These are phyloP conservation scores for Cercospora sojina DNA, from an alignment of 2,329 filamentous ascomycete genomes.

Conservation along the genomic window DNA sequence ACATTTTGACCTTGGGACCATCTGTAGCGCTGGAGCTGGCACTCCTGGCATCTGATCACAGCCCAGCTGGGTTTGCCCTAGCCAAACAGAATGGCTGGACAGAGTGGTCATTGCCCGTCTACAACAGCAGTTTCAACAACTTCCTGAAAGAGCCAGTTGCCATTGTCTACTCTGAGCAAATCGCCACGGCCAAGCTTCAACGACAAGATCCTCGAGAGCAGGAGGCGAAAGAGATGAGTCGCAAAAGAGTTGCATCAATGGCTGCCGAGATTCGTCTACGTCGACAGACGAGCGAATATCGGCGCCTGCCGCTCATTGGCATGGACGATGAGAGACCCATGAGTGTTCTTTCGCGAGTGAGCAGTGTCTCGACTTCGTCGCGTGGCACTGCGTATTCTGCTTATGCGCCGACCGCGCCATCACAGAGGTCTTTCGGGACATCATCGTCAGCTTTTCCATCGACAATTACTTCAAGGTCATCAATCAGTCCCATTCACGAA, in stretches of 20 bases:
- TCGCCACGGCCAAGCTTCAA: conserved; percentile 35
- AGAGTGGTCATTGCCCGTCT: conserved; percentile 53
- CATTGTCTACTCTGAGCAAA: conserved; percentile 58
- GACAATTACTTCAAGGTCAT: conserved; percentile 14
- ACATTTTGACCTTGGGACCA: conserved; percentile 60
- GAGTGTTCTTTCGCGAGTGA: conserved; percentile 33
- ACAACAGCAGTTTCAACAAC: conserved; percentile 49
- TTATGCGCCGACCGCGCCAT: background rate
- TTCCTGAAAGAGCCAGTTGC: conserved; percentile 63
- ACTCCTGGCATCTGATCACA: conserved; percentile 38
- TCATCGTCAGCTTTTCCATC: background rate
- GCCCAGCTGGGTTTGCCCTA: conserved; percentile 50
- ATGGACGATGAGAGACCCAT: conserved; percentile 40
- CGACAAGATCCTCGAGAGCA: conserved; percentile 39
- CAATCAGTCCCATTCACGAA: conserved; percentile 35
- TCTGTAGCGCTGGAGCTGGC: conserved; percentile 56
- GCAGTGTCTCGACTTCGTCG: conserved; percentile 17
- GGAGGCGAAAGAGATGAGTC: conserved; percentile 42
- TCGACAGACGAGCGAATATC: conserved; percentile 39
- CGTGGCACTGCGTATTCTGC: background rate
- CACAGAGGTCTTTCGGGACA: background rate
- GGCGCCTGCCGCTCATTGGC: conserved; percentile 41
- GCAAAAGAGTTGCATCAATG: conserved; percentile 45
- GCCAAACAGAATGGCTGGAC: conserved; percentile 58
- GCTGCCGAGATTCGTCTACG: conserved; percentile 45